Percentiles rank a stretch among this genome's conserved stretches.
Evolutionary conservation across 164 flowering plant species (phyloP).

Genomic region (Kingdonia uniflora): DNA sequence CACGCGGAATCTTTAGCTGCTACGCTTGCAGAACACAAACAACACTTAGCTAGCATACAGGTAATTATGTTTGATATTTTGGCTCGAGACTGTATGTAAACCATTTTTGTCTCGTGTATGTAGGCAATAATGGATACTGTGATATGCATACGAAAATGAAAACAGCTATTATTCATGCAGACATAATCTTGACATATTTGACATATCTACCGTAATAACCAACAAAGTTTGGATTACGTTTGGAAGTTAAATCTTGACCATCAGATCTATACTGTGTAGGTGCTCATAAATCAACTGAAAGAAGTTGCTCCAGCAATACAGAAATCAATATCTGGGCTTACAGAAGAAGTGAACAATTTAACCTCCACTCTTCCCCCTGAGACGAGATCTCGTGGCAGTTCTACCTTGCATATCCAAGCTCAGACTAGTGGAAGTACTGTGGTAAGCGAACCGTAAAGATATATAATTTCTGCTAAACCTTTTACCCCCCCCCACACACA

Average conservation of each 20-base stretch:
- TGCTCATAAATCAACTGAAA: constrained; percentile 83
- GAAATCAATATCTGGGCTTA: constrained; percentile 69
- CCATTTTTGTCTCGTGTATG: background rate
- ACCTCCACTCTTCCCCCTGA: constrained; percentile 47
- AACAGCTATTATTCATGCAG: too few species aligned
- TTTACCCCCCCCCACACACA: too few species aligned
- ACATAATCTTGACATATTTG: too few species aligned
- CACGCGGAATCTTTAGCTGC: constrained; percentile 91
- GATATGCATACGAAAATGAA: too few species aligned
- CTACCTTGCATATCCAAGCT: constrained; percentile 52
- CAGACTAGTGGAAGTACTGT: constrained; percentile 66
- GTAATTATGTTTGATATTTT: constrained; percentile 19
- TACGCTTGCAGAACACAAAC: constrained; percentile 89
- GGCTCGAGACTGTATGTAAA: background rate
- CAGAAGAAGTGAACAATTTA: constrained; percentile 66
- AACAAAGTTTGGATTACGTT: too few species aligned
- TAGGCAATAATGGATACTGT: too few species aligned
- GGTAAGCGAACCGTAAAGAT: constrained; percentile 24
- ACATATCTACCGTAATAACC: too few species aligned
- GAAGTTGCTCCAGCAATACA: constrained; percentile 85
- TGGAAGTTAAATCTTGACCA: too few species aligned
- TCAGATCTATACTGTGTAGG: constrained; percentile 26
- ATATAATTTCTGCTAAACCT: background rate
- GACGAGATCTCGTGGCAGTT: constrained; percentile 34
- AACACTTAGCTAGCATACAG: constrained; percentile 96